Evolutionary conservation across 805 yeast species (phyloP), one percentile per base, ranked within the genome.

Genomic region (Phaffomyces thermotolerans): DNA sequence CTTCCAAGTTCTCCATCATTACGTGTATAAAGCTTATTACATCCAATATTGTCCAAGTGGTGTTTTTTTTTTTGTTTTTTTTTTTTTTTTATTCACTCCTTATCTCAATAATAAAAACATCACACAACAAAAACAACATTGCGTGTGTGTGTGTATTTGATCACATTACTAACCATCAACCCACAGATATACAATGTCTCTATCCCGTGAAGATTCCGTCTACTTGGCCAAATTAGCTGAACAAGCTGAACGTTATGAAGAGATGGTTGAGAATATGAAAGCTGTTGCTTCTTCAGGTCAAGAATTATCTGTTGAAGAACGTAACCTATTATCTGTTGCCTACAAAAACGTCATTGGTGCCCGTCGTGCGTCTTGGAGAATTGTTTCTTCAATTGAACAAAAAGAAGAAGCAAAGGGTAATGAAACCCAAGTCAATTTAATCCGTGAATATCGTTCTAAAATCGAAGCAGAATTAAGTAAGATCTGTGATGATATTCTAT

Each of bases 241-340:
- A 73, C 97, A 91, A 76, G 97, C 98, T 63, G 99, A 93, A 75
- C 95, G 98, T 73, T 93, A 90, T 68, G 98, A 93, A 75, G 98
- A 91, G 75, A 89, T 87, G 97, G 98, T 91, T 59, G 96, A 88
- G 69, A 88, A 87, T 75, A 91, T 91, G 97, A 90, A 91, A 70
- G 84, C 87, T 43, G 98, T 93, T 62, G 98, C 97, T 58, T 84
- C 95, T 36, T 79, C 95, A 36, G 96, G 96, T 51, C 90, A 86
- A 70, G 98, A 91, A 68, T 75, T 93, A 57, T 84, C 95, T 41
- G 96, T 93, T 55, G 99, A 93, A 73, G 99, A 93, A 75, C 90
- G 99, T 71, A 93, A 93, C 72, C 76, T 91, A 57, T 78, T 91
- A 60, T 88, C 96, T 30, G 98, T 93, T 58, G 99, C 99, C 50